A percentile compares a stretch with the other conserved stretches of the same genome.
Evolutionary conservation across 345 rosid species (phyloP).

Genomic region (Pelargonium nanum): DNA sequence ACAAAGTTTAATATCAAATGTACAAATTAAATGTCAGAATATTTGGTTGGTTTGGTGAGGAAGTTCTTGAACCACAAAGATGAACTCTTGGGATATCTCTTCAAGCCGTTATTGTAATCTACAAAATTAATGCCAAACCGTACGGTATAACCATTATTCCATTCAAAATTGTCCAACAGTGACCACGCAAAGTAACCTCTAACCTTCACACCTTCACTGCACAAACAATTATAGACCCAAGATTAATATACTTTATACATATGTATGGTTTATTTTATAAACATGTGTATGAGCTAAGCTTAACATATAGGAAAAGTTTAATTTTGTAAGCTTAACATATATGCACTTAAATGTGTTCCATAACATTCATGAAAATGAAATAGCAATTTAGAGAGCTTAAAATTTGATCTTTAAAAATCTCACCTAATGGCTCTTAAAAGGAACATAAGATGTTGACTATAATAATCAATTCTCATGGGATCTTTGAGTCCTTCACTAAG

Average conservation of each 20-base stretch:
- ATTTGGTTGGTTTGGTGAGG: constrained; percentile 12
- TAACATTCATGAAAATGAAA: too few relatives aligned
- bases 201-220: constrained; percentile 45
- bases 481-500: too few relatives aligned
- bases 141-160: constrained; percentile 43
- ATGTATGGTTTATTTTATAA: too few relatives aligned
- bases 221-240: not conserved
- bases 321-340: too few relatives aligned
- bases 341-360: too few relatives aligned
- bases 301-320: not conserved
- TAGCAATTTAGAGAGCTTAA: too few relatives aligned
- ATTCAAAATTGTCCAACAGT: constrained; percentile 51
- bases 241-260: not conserved
- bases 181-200: constrained; percentile 52
- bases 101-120: constrained; percentile 38
- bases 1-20: too few relatives aligned
- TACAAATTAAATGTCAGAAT: too few relatives aligned
- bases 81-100: constrained; percentile 45
- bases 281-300: not conserved
- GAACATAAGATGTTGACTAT: too few relatives aligned
- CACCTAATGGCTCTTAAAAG: too few relatives aligned
- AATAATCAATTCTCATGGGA: too few relatives aligned
- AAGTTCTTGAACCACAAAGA: constrained; percentile 50
- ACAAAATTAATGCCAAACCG: constrained; percentile 46
- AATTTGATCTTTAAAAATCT: not conserved